A percentile compares a stretch with the other conserved stretches of the same genome.
Evolutionary conservation across 2,329 filamentous ascomycete genomes (phyloP).

Genomic region (Teratosphaeria epicoccoides): DNA sequence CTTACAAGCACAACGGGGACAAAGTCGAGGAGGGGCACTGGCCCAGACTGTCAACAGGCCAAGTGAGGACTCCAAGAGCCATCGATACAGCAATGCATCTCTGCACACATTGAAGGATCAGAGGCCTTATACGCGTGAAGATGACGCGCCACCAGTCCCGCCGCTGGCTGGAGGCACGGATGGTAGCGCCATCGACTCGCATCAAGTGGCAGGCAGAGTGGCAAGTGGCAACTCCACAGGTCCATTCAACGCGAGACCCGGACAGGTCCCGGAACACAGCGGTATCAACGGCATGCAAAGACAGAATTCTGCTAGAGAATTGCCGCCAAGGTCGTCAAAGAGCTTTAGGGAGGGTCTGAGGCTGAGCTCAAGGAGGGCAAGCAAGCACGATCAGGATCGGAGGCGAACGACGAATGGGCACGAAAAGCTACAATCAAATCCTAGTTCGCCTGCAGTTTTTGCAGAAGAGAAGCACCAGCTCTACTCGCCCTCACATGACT

Average conservation of each 20-base stretch:
- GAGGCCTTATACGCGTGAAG: constrained; percentile 29
- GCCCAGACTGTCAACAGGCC: constrained; percentile 11
- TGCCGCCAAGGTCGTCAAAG: constrained; percentile 19
- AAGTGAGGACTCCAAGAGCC: constrained; percentile 27
- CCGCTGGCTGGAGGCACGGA: constrained; percentile 72
- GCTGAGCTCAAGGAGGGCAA: constrained; percentile 13
- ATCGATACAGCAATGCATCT: constrained; percentile 50
- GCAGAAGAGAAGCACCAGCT: constrained; percentile 10
- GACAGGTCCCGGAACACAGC: not conserved
- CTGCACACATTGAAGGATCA: constrained; percentile 36
- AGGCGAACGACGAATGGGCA: constrained; percentile 19
- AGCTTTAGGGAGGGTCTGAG: constrained; percentile 21
- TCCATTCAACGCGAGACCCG: constrained; percentile 48
- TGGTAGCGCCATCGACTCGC: constrained; percentile 45
- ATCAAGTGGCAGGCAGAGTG: constrained; percentile 31
- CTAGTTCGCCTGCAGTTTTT: constrained; percentile 51
- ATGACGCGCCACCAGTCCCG: constrained; percentile 33
- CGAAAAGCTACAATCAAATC: constrained; percentile 64
- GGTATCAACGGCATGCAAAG: constrained; percentile 2
- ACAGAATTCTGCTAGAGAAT: not conserved
- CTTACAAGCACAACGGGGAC: constrained; percentile 77
- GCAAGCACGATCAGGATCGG: constrained; percentile 8
- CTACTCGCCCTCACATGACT: not conserved
- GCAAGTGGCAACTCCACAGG: constrained; percentile 68
- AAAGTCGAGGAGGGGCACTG: constrained; percentile 31